Evolutionary conservation across 805 yeast genomes (phyloP), one percentile per base, ranked within the genome.

Genomic region (Huiozyma naganishii): DNA sequence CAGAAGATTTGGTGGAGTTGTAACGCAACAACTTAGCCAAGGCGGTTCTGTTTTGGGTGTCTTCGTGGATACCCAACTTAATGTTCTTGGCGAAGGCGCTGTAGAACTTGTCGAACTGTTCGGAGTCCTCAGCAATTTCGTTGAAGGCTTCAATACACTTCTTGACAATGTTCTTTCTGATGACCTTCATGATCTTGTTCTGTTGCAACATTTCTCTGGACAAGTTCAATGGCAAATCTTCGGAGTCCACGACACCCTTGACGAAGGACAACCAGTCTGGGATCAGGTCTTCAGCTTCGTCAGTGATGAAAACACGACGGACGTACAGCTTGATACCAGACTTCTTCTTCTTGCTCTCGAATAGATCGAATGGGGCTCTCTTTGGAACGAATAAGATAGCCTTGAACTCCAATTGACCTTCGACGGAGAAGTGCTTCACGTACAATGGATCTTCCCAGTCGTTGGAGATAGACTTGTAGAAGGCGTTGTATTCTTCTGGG

Each of bases 361-460:
- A 92, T 67, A 95, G 76, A 67, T 92, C 98, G 65, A 92, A 86
- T 71, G 99, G 98, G 61, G 99, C 97, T 77, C 98, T 88, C 78
- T 84, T 86, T 72, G 99, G 99, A 72, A 92, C 79, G 65, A 87
- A 92, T 62, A 92, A 76, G 65, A 92, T 92, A 52, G 98, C 97
- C 76, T 83, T 89, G 81, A 92, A 92, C 77, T 92, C 99, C 62
- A 92, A 80, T 77, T 92, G 98, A 78, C 99, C 99, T 77, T 92
- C 99, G 64, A 92, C 99, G 42, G 96, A 86, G 79, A 92, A 92
- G 75, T 92, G 99, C 80, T 92, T 92, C 57, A 92, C 97, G 56
- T 97, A 97, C 67, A 92, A 80, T 72, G 96, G 99, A 68, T 92
- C 98, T 76, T 92, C 98, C 98, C 98, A 92, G 73, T 92, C 99